phyloP scores from a whole-genome alignment of 208 protist species.

The Angomonas deanei region DNA sequence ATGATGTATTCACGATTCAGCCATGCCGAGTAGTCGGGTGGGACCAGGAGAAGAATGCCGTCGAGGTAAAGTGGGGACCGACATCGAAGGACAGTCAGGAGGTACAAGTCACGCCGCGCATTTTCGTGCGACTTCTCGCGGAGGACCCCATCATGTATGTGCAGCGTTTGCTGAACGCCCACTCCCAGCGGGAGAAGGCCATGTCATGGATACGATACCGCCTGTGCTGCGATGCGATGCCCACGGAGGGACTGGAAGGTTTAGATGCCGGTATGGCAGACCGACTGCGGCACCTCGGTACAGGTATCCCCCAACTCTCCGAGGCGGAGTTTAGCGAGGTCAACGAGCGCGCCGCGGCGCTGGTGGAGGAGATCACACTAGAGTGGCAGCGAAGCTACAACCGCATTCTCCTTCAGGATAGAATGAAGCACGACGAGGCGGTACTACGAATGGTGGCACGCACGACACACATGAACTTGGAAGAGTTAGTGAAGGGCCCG shows the following conservation, averaged over 20 bases:
- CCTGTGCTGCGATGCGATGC: slow-evolving; percentile 91
- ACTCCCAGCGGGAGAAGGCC: slow-evolving; percentile 78
- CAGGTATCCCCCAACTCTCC: slow-evolving; percentile 81
- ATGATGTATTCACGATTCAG: slow-evolving; percentile 41
- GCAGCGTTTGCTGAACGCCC: slow-evolving; percentile 74
- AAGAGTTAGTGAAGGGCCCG: slow-evolving; percentile 74
- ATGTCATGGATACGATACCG: slow-evolving; percentile 89
- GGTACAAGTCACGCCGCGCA: slow-evolving; percentile 52
- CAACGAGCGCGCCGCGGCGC: slow-evolving; percentile 50
- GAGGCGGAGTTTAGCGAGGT: slow-evolving; percentile 68
- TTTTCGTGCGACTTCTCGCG: slow-evolving; percentile 83
- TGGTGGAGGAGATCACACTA: slow-evolving; percentile 81
- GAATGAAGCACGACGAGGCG: slow-evolving; percentile 67
- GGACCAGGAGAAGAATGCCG: slow-evolving; percentile 59
- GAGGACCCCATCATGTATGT: slow-evolving; percentile 90
- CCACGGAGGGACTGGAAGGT: slow-evolving; percentile 59
- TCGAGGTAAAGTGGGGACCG: slow-evolving; percentile 71
- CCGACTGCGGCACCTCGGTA: slow-evolving; percentile 72
- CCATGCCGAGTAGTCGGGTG: slow-evolving; percentile 85
- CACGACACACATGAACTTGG: slow-evolving; percentile 78
- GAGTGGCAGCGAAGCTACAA: slow-evolving; percentile 91
- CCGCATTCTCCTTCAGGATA: slow-evolving; percentile 85
- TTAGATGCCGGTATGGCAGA: slow-evolving; percentile 53
- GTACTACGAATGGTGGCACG: slow-evolving; percentile 75
- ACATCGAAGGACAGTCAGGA: slow-evolving; percentile 5